Percentiles rank a stretch among this genome's conserved stretches.
Conservation (phyloP, 495 filamentous ascomycete genomes). For the Penicillium paxilli region DNA sequence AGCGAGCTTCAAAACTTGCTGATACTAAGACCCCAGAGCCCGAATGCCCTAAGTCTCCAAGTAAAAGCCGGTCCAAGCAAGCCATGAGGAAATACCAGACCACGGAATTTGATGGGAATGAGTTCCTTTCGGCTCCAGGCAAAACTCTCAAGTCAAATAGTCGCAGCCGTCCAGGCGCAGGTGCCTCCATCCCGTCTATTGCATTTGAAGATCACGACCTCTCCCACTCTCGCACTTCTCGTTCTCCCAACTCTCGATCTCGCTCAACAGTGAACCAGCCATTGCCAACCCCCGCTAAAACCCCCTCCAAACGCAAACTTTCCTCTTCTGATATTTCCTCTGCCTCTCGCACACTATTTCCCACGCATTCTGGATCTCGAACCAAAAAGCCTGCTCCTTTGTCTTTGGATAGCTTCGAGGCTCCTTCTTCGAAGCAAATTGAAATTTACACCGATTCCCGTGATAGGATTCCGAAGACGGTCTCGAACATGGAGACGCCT, state of each 20-base stretch:
- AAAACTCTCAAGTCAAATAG: neutral
- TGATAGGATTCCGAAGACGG: constrained; percentile 76
- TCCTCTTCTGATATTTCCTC: constrained; percentile 56
- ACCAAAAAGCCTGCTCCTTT: constrained; percentile 59
- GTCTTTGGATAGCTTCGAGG: constrained; percentile 58
- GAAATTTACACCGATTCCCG: constrained; percentile 88
- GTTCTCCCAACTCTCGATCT: constrained; percentile 13
- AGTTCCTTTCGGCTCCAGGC: neutral
- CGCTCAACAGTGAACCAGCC: constrained; percentile 40
- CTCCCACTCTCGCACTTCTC: constrained; percentile 1
- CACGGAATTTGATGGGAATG: constrained; percentile 2
- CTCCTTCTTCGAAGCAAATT: constrained; percentile 49
- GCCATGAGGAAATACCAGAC: neutral
- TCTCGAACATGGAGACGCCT: constrained; percentile 67
- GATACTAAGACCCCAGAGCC: neutral
- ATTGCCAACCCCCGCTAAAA: constrained; percentile 89
- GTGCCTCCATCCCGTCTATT: neutral
- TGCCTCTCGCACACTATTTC: constrained; percentile 77
- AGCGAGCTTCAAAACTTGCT: neutral
- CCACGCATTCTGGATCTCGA: constrained; percentile 33
- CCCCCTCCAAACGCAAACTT: constrained; percentile 65
- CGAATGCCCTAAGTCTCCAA: neutral
- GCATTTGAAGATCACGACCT: neutral
- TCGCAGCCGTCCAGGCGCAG: neutral
- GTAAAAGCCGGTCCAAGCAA: neutral